These are phyloP conservation scores for Arabis hirsuta DNA, from an alignment of 345 rosid species.

Conservation along the genomic window DNA sequence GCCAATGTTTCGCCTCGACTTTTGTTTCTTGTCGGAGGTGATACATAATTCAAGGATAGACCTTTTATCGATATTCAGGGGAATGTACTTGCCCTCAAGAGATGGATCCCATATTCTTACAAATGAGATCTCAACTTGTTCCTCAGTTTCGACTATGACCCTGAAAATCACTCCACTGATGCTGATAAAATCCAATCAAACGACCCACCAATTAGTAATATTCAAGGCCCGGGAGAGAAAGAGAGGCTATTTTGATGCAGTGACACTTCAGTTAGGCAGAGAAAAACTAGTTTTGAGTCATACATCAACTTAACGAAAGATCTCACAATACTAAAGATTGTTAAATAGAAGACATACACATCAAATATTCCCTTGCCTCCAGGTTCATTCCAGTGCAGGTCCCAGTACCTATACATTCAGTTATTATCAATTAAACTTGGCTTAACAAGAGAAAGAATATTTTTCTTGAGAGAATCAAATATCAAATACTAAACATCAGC, in stretches of 20 bases:
- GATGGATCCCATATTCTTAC: constrained; percentile 68
- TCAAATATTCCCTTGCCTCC: constrained; percentile 85
- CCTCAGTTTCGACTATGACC: constrained; percentile 64
- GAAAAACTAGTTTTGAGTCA: background rate
- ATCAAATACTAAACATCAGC: background rate
- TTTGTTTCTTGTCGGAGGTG: background rate
- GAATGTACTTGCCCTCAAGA: constrained; percentile 73
- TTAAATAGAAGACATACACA: constrained; percentile 60
- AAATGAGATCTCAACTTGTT: constrained; percentile 77
- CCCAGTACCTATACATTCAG: constrained; percentile 72
- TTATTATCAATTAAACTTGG: constrained; percentile 19
- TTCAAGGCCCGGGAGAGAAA: background rate
- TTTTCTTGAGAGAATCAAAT: background rate
- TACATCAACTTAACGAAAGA: constrained; percentile 5
- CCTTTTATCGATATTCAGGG: constrained; percentile 81
- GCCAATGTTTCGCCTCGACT: constrained; percentile 20
- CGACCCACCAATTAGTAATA: constrained; percentile 9
- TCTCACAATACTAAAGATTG: constrained; percentile 1
- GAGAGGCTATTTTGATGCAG: constrained; percentile 10
- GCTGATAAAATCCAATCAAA: constrained; percentile 48
- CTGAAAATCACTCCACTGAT: constrained; percentile 63
- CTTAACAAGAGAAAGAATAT: background rate
- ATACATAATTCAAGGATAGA: constrained; percentile 38
- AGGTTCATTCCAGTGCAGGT: constrained; percentile 71
- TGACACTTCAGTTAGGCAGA: background rate